Base-by-base conservation (phyloP, 1,284 basidiomycete genomes). In the Irpex rosettiformis region DNA sequence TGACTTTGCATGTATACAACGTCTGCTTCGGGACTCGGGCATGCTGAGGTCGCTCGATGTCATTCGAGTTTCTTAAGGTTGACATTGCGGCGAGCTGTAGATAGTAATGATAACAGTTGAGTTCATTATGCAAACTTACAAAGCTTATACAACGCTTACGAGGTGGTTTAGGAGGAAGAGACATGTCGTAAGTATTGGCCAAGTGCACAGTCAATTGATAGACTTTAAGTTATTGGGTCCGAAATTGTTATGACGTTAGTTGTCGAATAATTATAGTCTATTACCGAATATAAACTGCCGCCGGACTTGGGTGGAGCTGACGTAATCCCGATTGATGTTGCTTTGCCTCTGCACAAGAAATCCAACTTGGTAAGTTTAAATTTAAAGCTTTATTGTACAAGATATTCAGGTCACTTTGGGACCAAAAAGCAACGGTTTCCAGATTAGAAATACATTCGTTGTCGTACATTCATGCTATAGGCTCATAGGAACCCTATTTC, bases 1-100 rank as follows among this genome's bases (percentile, higher is more conserved):
- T 73, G 54, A 81, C 71, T 53, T 73, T 70, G 64, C 79, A 70
- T 4, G 69, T 76, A 61, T 76, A 79, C 11, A 63, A 58, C 4
- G 59, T 24, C 10, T 52, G 28, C 45, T 59, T 8, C 21, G 7
- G n/a, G 11, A 18, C 43, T 2, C 18, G 2, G 43, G 18, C n/a
- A n/a, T n/a, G n/a, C n/a, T n/a, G n/a, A n/a, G n/a, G n/a, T n/a
- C n/a, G n/a, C n/a, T n/a, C n/a, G n/a, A n/a, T n/a, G 18, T 47
- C 2, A 22, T 28, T 51, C 21, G 21, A 27, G 13, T 51, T 22
- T 29, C 10, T 13, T 28, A 24, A 18, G 22, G 18, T 24, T 21
- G 43, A 18, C 22, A 24, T 47, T 47, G 18, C 22, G 22, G 43
- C 18, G 18, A 18, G 10, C 11, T 4, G n/a, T 11, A 8, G 18